Conservation (phyloP, 176 grass and related monocot genomes). For the Aegilops sharonensis region DNA sequence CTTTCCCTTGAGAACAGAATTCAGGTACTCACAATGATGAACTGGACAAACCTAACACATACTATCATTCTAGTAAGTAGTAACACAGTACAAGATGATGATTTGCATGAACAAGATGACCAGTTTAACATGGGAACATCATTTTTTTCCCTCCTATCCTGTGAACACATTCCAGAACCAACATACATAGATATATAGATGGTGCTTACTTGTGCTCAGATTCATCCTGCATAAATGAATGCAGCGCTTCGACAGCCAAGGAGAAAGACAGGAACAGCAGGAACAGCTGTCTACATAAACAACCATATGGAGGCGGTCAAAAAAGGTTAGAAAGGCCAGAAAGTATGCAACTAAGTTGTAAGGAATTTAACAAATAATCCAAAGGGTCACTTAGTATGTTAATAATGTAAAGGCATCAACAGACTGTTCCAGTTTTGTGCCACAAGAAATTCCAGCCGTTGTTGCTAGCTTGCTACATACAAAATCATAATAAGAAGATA, state of each 20-base stretch:
- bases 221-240: constrained; percentile 98
- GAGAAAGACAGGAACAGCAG: constrained; percentile 96
- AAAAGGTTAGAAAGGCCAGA: not conserved
- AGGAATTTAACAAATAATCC: not conserved
- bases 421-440: not conserved
- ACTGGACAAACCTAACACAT: not conserved
- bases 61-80: not conserved
- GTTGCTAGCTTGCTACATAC: not conserved
- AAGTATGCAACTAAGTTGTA: not conserved
- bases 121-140: not conserved
- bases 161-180: not conserved
- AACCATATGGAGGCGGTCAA: constrained; percentile 34
- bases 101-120: not conserved
- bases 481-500: constrained; percentile 2
- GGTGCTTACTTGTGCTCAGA: constrained; percentile 93
- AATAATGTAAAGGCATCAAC: not conserved
- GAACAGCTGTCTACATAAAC: constrained; percentile 96
- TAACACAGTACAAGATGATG: not conserved
- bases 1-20: not conserved
- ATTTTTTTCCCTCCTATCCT: not conserved
- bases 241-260: constrained; percentile 89
- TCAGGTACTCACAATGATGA: not conserved
- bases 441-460: not conserved
- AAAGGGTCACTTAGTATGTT: not conserved
- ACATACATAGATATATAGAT: not conserved